Percentiles rank a stretch among this genome's conserved stretches.
Conservation (phyloP, 2,329 filamentous ascomycete genomes). For the Fulvia fulva region DNA sequence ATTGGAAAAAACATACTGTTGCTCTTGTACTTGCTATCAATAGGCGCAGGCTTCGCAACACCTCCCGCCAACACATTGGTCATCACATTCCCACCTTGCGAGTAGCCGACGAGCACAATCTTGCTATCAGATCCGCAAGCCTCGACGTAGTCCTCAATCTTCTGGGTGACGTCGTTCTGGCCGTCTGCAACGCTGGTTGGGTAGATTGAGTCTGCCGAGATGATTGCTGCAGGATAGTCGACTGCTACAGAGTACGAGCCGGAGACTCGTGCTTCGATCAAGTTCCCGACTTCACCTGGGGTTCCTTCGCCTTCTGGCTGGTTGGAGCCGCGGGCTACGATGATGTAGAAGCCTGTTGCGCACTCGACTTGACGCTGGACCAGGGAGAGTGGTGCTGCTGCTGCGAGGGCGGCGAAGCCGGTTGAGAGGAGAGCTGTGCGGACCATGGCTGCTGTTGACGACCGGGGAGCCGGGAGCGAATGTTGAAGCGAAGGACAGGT, state of each 20-base stretch:
- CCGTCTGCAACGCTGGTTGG: conserved; percentile 27
- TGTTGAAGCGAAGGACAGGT: no score
- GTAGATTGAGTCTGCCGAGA: conserved; percentile 11
- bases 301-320: conserved; percentile 29
- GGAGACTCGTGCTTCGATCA: conserved; percentile 28
- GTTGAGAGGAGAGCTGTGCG: conserved; percentile 5
- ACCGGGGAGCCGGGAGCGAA: no score
- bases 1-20: conserved; percentile 11
- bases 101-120: conserved; percentile 36
- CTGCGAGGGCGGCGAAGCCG: conserved; percentile 8
- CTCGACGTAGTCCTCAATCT: conserved; percentile 22
- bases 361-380: conserved; percentile 6
- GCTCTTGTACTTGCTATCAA: conserved; percentile 24
- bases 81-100: conserved; percentile 24
- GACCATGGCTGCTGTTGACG: conserved; percentile 9
- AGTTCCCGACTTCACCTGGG: conserved; percentile 30
- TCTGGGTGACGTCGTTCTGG: conserved; percentile 28
- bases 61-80: conserved; percentile 7
- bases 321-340: conserved; percentile 34
- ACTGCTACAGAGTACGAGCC: conserved; percentile 33
- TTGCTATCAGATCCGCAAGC: conserved; percentile 12
- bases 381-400: conserved; percentile 18
- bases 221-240: conserved; percentile 13
- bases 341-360: conserved; percentile 28
- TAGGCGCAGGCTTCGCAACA: conserved; percentile 23